Percentiles rank a stretch among this genome's conserved stretches.
These are phyloP conservation scores for Fomitopsis pulvina DNA, from an alignment of 768 basidiomycete species.

Conservation along the genomic window DNA sequence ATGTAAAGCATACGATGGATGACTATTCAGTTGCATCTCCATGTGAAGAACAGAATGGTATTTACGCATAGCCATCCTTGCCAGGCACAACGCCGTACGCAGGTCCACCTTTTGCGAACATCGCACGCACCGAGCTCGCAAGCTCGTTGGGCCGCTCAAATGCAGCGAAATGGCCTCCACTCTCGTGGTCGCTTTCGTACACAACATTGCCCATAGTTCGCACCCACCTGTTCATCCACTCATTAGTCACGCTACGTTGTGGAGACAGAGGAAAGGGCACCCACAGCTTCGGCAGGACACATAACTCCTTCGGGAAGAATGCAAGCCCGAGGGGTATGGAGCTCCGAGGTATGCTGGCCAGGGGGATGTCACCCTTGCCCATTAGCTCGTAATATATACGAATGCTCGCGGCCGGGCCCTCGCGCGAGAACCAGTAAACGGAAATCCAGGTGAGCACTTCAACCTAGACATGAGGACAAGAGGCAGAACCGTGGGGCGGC, in stretches of 20 bases:
- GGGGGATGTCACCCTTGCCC: background rate
- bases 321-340: slow-evolving; percentile 24
- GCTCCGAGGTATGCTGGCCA: background rate
- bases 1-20: background rate
- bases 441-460: slow-evolving; percentile 33
- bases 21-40: background rate
- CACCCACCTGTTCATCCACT: slow-evolving; percentile 15
- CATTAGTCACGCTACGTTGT: background rate
- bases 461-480: slow-evolving; percentile 7
- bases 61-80: slow-evolving; percentile 9
- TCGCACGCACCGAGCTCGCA: slow-evolving; percentile 18
- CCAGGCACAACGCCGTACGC: slow-evolving; percentile 16
- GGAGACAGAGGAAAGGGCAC: slow-evolving; percentile 1
- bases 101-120: slow-evolving; percentile 22
- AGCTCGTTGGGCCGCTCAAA: slow-evolving; percentile 19
- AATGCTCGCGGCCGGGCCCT: slow-evolving; percentile 24
- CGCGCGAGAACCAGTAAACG: slow-evolving; percentile 30
- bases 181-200: slow-evolving; percentile 16
- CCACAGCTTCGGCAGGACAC: slow-evolving; percentile 13
- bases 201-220: slow-evolving; percentile 19
- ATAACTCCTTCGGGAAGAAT: slow-evolving; percentile 24
- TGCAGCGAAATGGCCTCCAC: slow-evolving; percentile 24
- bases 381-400: slow-evolving; percentile 28
- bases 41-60: background rate
- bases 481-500: slow-evolving; percentile 2